Base-by-base conservation (phyloP, 768 basidiomycete genomes). In the Sarcodon sp. region DNA sequence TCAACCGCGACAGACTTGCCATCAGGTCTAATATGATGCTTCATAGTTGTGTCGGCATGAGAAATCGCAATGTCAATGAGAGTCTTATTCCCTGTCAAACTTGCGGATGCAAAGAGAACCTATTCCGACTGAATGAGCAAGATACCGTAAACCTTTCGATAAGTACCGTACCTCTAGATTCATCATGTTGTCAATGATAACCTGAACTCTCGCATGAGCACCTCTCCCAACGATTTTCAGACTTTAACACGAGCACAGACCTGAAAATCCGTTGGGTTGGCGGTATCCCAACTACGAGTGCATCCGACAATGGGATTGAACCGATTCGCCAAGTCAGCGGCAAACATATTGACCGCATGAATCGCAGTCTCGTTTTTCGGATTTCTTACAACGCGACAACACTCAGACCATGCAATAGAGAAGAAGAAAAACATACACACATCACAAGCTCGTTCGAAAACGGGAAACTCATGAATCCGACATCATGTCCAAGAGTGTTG, bases 151-250 rank as follows among this genome's bases (percentile, higher is more conserved):
- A 16, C 8, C 44, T 32, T 12, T 16, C 6, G 37, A 44, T 34
- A 11, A 3, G 1, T 43, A 50, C 11, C 52, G 34, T 21, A 68
- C 64, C 50, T 84, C 80, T 15, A 86, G 71, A 54, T 80, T 85
- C 79, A 86, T 83, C 81, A 85, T 82, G 58, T 82, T 83, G 64
- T 85, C 82, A 43, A 84, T 83, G 59, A 85, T 83, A 45, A 84
- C 81, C 76, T 75, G 32, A 32, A 47, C 33, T 8, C 13, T 18
- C 38, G 43, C 18, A 33, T 39, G n/a, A 33, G 33, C 12, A 44
- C 50, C 46, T 33, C 33, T 18, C 34, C 21, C 6, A 10, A 34
- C 21, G 21, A 27, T 4, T 27, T 27, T 27, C 21, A 3, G 4
- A 3, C 21, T 27, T 27, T 27, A 27, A 27, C 21, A 21, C 10